Evolutionary conservation across 2,329 filamentous ascomycete species (phyloP).

Genomic region (Paecilomyces formosus): DNA sequence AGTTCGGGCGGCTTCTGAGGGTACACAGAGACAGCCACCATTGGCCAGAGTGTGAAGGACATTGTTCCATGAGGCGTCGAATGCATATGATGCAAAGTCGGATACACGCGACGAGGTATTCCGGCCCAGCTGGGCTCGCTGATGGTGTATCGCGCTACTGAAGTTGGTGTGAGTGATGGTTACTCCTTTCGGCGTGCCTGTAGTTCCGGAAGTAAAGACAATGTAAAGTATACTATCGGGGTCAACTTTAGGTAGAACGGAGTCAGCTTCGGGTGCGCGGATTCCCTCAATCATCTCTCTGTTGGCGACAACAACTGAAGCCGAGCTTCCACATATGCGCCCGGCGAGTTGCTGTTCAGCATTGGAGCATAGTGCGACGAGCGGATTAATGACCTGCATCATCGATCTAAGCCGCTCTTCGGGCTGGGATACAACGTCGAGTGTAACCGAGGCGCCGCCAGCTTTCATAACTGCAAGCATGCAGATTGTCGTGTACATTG

Average conservation of each 20-base stretch:
- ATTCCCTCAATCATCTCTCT: not conserved
- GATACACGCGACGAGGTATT: conserved; percentile 49
- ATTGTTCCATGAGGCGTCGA: conserved; percentile 42
- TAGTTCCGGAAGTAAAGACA: conserved; percentile 46
- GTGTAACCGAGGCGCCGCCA: conserved; percentile 11
- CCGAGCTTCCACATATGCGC: no score
- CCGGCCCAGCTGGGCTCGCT: conserved; percentile 37
- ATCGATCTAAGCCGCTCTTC: no score
- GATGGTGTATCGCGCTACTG: conserved; percentile 42
- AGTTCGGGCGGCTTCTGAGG: conserved; percentile 33
- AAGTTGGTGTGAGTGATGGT: conserved; percentile 51
- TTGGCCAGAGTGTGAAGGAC: conserved; percentile 32
- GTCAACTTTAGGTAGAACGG: not conserved
- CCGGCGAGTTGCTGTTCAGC: no score
- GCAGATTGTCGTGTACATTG: conserved; percentile 12
- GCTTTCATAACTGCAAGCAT: conserved; percentile 13
- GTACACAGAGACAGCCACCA: conserved; percentile 39
- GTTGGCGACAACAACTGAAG: not conserved
- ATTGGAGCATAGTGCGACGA: not conserved
- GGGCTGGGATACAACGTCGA: conserved; percentile 6
- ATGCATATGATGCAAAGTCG: conserved; percentile 43
- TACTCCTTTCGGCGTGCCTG: conserved; percentile 46
- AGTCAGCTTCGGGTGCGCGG: not conserved
- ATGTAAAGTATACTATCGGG: no score
- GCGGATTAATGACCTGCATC: no score